Evolutionary conservation across 495 filamentous ascomycete genomes (phyloP).

Genomic region (Penicillium egyptiacum): DNA sequence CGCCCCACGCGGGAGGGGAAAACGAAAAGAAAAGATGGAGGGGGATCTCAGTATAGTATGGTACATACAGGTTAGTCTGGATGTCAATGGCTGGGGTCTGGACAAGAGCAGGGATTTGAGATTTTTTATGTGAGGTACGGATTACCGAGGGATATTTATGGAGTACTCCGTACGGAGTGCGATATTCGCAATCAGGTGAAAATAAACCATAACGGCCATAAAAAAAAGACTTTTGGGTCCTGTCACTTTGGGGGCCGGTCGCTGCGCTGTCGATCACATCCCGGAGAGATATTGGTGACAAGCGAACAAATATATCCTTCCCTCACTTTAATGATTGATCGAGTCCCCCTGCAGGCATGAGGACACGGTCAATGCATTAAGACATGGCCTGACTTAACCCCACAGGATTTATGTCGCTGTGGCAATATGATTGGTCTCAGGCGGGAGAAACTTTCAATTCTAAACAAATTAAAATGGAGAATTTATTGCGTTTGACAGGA

Average conservation of each 20-base stretch:
- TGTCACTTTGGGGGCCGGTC: slow-evolving; percentile 30
- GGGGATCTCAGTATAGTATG: neutral
- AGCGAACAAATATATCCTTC: slow-evolving; percentile 10
- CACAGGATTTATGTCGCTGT: slow-evolving; percentile 15
- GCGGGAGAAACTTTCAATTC: slow-evolving; percentile 9
- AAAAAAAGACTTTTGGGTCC: slow-evolving; percentile 20
- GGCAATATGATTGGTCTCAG: slow-evolving; percentile 23
- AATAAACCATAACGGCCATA: slow-evolving; percentile 7
- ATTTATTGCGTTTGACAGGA: slow-evolving; percentile 1
- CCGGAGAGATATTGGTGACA: slow-evolving; percentile 27
- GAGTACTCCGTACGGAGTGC: too few species aligned
- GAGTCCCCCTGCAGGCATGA: slow-evolving; percentile 21
- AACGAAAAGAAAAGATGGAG: slow-evolving; percentile 6
- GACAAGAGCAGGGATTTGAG: slow-evolving; percentile 4
- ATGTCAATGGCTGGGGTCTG: slow-evolving; percentile 5
- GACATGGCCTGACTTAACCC: slow-evolving; percentile 27
- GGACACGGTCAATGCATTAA: slow-evolving; percentile 36
- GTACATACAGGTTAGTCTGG: neutral
- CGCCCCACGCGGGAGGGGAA: slow-evolving; percentile 30
- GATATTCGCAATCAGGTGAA: slow-evolving; percentile 1
- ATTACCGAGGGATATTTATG: neutral
- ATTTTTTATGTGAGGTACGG: neutral
- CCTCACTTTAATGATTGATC: slow-evolving; percentile 20
- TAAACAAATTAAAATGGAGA: slow-evolving; percentile 11
- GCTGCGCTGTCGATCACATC: slow-evolving; percentile 38